phyloP scores from a whole-genome alignment of 2,329 filamentous ascomycete species.

The Thermoascus crustaceus region DNA sequence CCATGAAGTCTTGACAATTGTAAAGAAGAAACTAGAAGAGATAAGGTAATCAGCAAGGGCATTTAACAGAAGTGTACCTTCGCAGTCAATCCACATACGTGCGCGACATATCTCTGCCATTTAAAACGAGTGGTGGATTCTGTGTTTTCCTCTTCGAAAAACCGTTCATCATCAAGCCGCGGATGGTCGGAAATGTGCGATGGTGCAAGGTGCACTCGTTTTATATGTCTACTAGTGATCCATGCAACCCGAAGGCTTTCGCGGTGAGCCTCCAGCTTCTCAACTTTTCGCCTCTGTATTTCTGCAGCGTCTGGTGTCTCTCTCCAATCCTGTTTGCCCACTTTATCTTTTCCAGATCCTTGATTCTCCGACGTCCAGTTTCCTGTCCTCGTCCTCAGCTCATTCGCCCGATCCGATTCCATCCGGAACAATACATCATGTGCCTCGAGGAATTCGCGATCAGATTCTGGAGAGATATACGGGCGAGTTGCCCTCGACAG shows the following conservation, averaged over 20 bases:
- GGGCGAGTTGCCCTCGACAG: conserved; percentile 29
- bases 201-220: conserved; percentile 27
- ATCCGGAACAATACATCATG: neutral
- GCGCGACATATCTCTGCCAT: conserved; percentile 27
- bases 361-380: neutral
- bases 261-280: conserved; percentile 24
- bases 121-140: conserved; percentile 17
- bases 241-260: conserved; percentile 31
- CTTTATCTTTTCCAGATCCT: neutral
- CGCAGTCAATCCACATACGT: conserved; percentile 15
- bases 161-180: conserved; percentile 14
- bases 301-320: conserved; percentile 3
- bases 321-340: neutral
- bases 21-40: conserved; percentile 21
- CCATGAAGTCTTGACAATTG: conserved; percentile 24
- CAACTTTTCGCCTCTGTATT: conserved; percentile 12
- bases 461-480: conserved; percentile 22
- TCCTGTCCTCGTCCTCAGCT: neutral
- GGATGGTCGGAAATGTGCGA: conserved; percentile 20
- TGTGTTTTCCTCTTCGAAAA: conserved; percentile 14
- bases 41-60: conserved; percentile 4
- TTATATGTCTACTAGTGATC: conserved; percentile 31
- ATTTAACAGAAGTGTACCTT: neutral
- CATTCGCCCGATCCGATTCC: neutral
- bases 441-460: conserved; percentile 10